Evolutionary conservation across 2,329 filamentous ascomycete species (phyloP).

Genomic region (Neofusicoccum ribis): DNA sequence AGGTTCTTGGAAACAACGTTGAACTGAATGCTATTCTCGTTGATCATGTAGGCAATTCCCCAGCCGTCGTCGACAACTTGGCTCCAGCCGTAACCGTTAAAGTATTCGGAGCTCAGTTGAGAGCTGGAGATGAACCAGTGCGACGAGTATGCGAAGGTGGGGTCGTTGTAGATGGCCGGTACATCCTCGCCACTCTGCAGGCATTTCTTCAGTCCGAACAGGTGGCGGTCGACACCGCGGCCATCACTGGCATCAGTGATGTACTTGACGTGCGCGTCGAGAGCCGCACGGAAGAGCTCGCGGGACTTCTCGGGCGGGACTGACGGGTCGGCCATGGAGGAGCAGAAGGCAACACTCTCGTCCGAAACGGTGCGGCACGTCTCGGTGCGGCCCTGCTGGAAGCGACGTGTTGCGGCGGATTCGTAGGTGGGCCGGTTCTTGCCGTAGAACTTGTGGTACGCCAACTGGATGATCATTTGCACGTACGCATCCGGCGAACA

Average conservation of each 20-base stretch:
- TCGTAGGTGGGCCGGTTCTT: slow-evolving; percentile 98
- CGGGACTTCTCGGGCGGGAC: slow-evolving; percentile 65
- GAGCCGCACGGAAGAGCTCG: slow-evolving; percentile 77
- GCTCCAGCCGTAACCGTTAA: slow-evolving; percentile 98
- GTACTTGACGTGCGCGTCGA: slow-evolving; percentile 83
- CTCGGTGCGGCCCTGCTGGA: slow-evolving; percentile 94
- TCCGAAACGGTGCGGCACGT: slow-evolving; percentile 92
- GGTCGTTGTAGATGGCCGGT: slow-evolving; percentile 83
- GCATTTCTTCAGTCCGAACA: slow-evolving; percentile 96
- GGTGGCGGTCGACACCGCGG: slow-evolving; percentile 89
- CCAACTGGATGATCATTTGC: slow-evolving; percentile 97
- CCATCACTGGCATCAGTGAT: slow-evolving; percentile 87
- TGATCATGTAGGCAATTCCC: slow-evolving; percentile 99
- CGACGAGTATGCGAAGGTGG: slow-evolving; percentile 77
- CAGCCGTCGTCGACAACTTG: slow-evolving; percentile 96
- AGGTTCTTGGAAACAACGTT: slow-evolving; percentile 95
- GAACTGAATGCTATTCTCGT: slow-evolving; percentile 98
- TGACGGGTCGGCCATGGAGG: slow-evolving; percentile 73
- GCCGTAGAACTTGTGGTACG: slow-evolving; percentile 99
- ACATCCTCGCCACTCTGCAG: slow-evolving; percentile 77
- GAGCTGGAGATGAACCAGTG: slow-evolving; percentile 89
- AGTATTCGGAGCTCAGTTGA: slow-evolving; percentile 93
- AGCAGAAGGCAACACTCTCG: slow-evolving; percentile 87
- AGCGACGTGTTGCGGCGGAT: slow-evolving; percentile 89
- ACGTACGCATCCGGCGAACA: slow-evolving; percentile 97